A percentile compares a stretch with the other conserved stretches of the same genome.
phyloP scores from a whole-genome alignment of 306 rosid species.

The Citrullus mucosospermus region DNA sequence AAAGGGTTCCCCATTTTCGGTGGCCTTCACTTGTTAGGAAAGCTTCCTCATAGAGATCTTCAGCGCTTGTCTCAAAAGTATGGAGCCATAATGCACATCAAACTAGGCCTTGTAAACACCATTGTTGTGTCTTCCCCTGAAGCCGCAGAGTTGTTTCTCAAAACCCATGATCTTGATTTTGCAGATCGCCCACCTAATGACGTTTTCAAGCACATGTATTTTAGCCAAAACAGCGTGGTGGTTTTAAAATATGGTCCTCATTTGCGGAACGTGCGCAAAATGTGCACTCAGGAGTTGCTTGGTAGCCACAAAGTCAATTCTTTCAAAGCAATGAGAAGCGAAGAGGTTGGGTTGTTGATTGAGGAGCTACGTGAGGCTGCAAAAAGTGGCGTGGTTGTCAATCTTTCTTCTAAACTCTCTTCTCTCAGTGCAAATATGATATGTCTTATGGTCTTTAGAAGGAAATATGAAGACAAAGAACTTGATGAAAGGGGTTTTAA shows the following conservation, averaged over 20 bases:
- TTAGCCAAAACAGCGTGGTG: background rate
- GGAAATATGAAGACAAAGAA: background rate
- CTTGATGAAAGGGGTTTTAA: background rate
- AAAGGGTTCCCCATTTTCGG: background rate
- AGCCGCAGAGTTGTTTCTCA: slow-evolving; percentile 32
- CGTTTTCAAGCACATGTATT: background rate
- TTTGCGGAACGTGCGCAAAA: background rate
- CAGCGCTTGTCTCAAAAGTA: background rate
- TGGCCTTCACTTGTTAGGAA: background rate
- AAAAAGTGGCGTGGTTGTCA: slow-evolving; percentile 11
- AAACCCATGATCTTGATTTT: background rate
- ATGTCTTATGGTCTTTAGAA: background rate
- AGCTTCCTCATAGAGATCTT: background rate
- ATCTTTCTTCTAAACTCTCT: slow-evolving; percentile 26
- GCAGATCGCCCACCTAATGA: background rate
- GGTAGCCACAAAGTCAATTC: background rate
- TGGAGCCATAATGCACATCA: slow-evolving; percentile 48
- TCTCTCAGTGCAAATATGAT: background rate
- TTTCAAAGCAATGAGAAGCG: slow-evolving; percentile 23
- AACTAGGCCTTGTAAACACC: slow-evolving; percentile 37
- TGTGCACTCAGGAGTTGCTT: background rate
- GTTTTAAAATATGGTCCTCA: background rate
- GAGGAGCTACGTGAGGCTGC: slow-evolving; percentile 20
- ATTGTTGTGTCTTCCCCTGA: slow-evolving; percentile 54
- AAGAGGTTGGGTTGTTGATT: slow-evolving; percentile 30